A percentile compares a stretch with the other conserved stretches of the same genome.
Evolutionary conservation across 2,329 filamentous ascomycete genomes (phyloP).

Genomic region (Boeremia lycopersici): DNA sequence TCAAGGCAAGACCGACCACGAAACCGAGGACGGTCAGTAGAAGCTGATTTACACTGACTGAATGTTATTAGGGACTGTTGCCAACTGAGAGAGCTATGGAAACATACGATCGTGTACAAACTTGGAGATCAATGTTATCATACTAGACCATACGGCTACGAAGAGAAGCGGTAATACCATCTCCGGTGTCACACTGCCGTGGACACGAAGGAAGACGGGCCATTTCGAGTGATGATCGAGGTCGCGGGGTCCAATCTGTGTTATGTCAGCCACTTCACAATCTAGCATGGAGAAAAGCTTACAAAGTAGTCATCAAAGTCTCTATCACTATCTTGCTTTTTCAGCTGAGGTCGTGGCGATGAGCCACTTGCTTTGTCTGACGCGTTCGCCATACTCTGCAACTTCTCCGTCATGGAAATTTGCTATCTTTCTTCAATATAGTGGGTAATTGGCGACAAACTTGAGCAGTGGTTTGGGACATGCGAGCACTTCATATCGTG

Average conservation of each 20-base stretch:
- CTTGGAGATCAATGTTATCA: constrained; percentile 60
- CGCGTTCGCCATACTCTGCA: constrained; percentile 18
- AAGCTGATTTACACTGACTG: constrained; percentile 65
- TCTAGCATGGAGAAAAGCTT: constrained; percentile 23
- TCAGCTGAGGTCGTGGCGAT: constrained; percentile 16
- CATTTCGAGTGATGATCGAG: constrained; percentile 76
- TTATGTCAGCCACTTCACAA: constrained; percentile 10
- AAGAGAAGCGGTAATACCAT: constrained; percentile 72
- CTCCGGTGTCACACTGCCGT: constrained; percentile 74
- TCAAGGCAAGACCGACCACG: constrained; percentile 75
- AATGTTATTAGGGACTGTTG: constrained; percentile 21
- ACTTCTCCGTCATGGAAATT: constrained; percentile 22
- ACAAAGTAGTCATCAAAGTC: constrained; percentile 66
- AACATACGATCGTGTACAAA: constrained; percentile 47
- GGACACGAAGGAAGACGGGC: constrained; percentile 74
- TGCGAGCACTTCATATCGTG: constrained; percentile 10
- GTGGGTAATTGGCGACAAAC: neutral
- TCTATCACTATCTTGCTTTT: constrained; percentile 33
- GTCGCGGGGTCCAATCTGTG: constrained; percentile 64
- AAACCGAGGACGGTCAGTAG: constrained; percentile 80
- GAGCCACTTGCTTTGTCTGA: constrained; percentile 16
- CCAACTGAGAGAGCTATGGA: neutral
- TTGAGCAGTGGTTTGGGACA: neutral
- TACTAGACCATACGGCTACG: constrained; percentile 68
- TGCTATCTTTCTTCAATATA: neutral